Conservation (phyloP, 1,284 basidiomycete genomes). For the Marasmius sp. region DNA sequence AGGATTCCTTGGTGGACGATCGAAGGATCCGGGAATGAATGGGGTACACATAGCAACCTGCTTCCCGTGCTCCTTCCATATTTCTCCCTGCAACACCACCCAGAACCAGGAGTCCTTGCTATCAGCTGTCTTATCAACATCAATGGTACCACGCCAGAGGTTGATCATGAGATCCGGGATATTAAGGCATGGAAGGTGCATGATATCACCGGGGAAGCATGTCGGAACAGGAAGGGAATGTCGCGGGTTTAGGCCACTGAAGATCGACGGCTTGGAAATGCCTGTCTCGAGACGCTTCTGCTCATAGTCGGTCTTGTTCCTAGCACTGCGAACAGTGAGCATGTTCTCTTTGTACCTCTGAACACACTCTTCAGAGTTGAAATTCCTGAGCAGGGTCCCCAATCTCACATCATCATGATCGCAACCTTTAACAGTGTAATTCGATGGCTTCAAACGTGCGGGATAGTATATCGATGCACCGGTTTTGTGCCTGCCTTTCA, state of each 20-base stretch:
- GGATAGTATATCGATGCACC: slow-evolving; percentile 23
- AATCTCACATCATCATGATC: slow-evolving; percentile 20
- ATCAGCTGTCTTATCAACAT: slow-evolving; percentile 12
- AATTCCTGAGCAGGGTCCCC: not conserved
- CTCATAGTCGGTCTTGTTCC: slow-evolving; percentile 13
- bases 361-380: not conserved
- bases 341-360: slow-evolving; percentile 10
- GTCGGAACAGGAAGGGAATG: slow-evolving; percentile 17
- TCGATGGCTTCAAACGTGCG: slow-evolving; percentile 18
- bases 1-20: slow-evolving; percentile 25
- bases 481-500: slow-evolving; percentile 19
- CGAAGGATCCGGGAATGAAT: slow-evolving; percentile 22
- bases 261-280: slow-evolving; percentile 18
- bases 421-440: slow-evolving; percentile 21
- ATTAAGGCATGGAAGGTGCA: slow-evolving; percentile 33
- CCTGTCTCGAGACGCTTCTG: slow-evolving; percentile 18
- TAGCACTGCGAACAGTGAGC: not conserved
- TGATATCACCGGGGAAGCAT: slow-evolving; percentile 27
- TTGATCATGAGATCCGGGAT: slow-evolving; percentile 27
- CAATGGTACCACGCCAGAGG: slow-evolving; percentile 26
- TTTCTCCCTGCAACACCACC: slow-evolving; percentile 15
- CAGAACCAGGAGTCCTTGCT: slow-evolving; percentile 26
- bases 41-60: slow-evolving; percentile 14
- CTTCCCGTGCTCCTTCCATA: slow-evolving; percentile 25
- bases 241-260: slow-evolving; percentile 15